phyloP scores from a whole-genome alignment of 1,284 basidiomycete genomes.

The Ganoderma sinense region DNA sequence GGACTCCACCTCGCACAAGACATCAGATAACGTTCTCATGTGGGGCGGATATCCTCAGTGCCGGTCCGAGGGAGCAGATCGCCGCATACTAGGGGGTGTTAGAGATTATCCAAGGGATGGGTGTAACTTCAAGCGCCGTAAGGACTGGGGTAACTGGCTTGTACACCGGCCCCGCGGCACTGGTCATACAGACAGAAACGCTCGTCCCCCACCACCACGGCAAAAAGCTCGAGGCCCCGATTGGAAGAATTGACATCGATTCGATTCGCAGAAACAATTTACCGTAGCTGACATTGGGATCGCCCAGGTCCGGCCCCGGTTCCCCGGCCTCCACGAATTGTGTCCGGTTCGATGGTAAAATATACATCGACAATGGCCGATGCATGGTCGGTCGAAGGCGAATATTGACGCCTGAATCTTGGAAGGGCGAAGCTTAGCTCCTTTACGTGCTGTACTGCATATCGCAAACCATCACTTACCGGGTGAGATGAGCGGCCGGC shows the following conservation, averaged over 20 bases:
- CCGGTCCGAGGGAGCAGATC: not conserved
- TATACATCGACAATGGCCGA: not conserved
- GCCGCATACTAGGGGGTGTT: not conserved
- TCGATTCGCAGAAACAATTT: not conserved
- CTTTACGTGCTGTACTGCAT: not conserved
- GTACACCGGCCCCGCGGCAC: not conserved
- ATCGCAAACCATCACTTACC: not conserved
- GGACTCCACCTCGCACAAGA: not conserved
- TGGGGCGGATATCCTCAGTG: not conserved
- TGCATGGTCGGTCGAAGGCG: constrained; percentile 1
- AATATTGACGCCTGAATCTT: not conserved
- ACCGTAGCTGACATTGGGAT: not conserved
- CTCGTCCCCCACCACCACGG: not conserved
- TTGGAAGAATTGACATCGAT: not conserved
- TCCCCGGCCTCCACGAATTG: not conserved
- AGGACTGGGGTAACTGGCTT: not conserved
- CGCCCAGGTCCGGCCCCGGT: not conserved
- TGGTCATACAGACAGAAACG: not conserved
- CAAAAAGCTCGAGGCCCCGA: not conserved
- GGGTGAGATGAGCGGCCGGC: not conserved
- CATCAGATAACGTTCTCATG: not conserved
- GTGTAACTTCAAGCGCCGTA: not conserved
- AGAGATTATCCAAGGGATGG: not conserved
- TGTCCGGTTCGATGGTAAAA: not conserved
- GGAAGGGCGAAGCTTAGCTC: not conserved